Evolutionary conservation across 768 basidiomycete species (phyloP), one percentile per base, ranked within the genome.

Genomic region (Sarcodon sp.): DNA sequence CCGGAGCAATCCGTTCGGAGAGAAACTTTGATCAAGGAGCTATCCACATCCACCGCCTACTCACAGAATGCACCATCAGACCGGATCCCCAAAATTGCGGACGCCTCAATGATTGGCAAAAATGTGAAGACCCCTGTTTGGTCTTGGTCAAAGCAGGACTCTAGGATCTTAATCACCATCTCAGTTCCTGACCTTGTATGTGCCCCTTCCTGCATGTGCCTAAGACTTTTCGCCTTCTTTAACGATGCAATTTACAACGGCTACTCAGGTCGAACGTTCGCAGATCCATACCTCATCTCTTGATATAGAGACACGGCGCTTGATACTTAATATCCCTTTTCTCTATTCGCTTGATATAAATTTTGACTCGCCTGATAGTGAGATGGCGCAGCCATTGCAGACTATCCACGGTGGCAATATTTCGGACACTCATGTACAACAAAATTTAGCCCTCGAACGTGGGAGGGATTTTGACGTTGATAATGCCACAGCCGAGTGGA

Each of bases 401-500:
- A 50, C 50, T 15, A 52, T 52, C 13, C 47, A 49, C 6, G 50
- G 31, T 12, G 56, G 58, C 44, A 38, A 46, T 27, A 54, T 54
- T 33, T 44, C 58, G 48, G 53, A 33, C 4, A 3, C 32, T n/a
- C 35, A 45, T 16, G 50, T 32, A 11, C 45, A 62, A 50, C 54
- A 69, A 51, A 58, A 63, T 57, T 57, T 83, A 45, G 62, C 58
- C 49, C 66, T 86, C 35, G 83, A 83, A 55, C 70, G 76, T 38
- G 69, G 73, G 55, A 66, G 77, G 5, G 67, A 70, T 35, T 68
- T 87, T 12, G 70, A 83, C 49, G 75, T 85, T 0, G 80, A 84
- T 18, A 59, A 55, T 2, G 83, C 83, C 0, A 65, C 58, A 43
- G 83, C 82, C 6, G 79, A 85, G 59, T 88, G 86, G 85, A 69